Evolutionary conservation across 345 rosid genomes (phyloP).

Genomic region (Gynandropsis gynandra): DNA sequence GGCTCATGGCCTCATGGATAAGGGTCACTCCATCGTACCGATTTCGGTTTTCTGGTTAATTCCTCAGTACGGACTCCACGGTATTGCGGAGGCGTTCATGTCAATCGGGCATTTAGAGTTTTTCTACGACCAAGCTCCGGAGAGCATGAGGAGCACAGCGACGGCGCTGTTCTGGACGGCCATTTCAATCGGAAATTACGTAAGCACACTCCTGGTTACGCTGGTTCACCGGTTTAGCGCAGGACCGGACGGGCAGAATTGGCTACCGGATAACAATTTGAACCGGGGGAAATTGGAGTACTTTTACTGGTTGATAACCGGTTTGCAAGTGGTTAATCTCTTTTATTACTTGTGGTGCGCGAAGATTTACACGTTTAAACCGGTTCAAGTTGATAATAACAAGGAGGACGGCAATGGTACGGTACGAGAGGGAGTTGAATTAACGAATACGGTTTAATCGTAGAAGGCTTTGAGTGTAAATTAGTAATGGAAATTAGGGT

Average conservation of each 20-base stretch:
- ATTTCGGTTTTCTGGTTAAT: conserved; percentile 72
- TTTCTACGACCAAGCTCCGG: conserved; percentile 82
- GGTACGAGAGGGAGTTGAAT: conserved; percentile 19
- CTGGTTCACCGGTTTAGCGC: conserved; percentile 57
- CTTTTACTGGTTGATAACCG: conserved; percentile 72
- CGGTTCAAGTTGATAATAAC: conserved; percentile 43
- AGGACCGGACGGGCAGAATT: conserved; percentile 56
- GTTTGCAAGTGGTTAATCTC: conserved; percentile 49
- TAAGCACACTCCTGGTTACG: conserved; percentile 62
- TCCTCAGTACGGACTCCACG: conserved; percentile 74
- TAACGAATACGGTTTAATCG: conserved; percentile 29
- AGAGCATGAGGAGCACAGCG: conserved; percentile 83
- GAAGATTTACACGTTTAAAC: conserved; percentile 62
- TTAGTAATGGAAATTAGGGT: too few relatives aligned
- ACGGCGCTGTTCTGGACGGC: conserved; percentile 68
- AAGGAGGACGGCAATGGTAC: conserved; percentile 25
- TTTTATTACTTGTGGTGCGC: conserved; percentile 57
- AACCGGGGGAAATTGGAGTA: conserved; percentile 77
- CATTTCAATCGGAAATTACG: conserved; percentile 60
- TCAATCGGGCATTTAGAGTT: conserved; percentile 78
- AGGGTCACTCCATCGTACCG: conserved; percentile 38
- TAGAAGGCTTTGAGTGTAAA: too few relatives aligned
- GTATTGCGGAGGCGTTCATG: conserved; percentile 85
- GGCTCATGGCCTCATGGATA: conserved; percentile 31
- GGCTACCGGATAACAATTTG: conserved; percentile 71